These are phyloP conservation scores for Fusarium zealandicum DNA, from an alignment of 2,329 filamentous ascomycete species.

Conservation along the genomic window DNA sequence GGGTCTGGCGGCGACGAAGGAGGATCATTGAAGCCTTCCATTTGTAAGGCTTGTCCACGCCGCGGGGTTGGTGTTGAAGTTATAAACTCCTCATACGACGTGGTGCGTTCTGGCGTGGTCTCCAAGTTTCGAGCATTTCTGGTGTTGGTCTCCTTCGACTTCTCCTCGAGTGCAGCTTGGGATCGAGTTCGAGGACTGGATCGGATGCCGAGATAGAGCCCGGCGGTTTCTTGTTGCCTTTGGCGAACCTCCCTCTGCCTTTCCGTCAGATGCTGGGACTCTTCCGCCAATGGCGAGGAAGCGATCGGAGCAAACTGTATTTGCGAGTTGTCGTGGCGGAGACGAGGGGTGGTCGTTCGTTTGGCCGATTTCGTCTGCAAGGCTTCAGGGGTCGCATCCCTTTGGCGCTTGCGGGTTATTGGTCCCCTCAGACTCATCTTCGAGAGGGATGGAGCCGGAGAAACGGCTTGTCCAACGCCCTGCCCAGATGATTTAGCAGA, in stretches of 20 bases:
- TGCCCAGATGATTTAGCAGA: conserved; percentile 42
- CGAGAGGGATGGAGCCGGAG: conserved; percentile 22
- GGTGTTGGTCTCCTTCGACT: conserved; percentile 14
- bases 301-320: conserved; percentile 76
- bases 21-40: conserved; percentile 60
- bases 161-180: conserved; percentile 28
- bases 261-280: conserved; percentile 80
- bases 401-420: conserved; percentile 40
- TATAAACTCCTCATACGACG: conserved; percentile 59
- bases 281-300: conserved; percentile 58
- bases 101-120: conserved; percentile 55
- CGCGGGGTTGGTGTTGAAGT: conserved; percentile 68
- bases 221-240: conserved; percentile 71
- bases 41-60: conserved; percentile 58
- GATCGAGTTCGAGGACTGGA: conserved; percentile 54
- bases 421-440: conserved; percentile 33
- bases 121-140: conserved; percentile 41
- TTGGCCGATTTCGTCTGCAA: conserved; percentile 37
- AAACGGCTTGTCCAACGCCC: conserved; percentile 25
- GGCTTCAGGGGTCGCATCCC: conserved; percentile 40
- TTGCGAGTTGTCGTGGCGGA: conserved; percentile 83
- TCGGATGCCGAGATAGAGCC: conserved; percentile 72
- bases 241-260: conserved; percentile 80
- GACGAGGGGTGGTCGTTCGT: conserved; percentile 54
- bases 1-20: conserved; percentile 67